Percentiles rank a stretch among this genome's conserved stretches.
phyloP scores from a whole-genome alignment of 371 early-diverging fungal genomes.

The Apophysomyces variabilis region DNA sequence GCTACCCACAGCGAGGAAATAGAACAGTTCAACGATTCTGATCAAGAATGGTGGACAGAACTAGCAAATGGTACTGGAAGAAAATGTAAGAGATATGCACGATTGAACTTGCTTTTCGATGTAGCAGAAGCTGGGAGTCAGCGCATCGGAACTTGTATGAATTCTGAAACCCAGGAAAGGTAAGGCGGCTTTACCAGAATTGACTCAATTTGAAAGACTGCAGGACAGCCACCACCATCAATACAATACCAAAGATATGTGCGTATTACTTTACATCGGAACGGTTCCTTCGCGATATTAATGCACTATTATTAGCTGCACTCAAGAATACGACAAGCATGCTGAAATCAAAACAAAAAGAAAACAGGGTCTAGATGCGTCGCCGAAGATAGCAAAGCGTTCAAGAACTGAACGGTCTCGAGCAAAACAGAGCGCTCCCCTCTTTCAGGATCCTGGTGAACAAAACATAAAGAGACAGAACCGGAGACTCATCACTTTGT shows the following conservation, averaged over 20 bases:
- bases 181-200: not conserved
- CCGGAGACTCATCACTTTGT: too few species aligned
- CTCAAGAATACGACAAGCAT: not conserved
- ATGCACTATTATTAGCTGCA: not conserved
- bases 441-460: not conserved
- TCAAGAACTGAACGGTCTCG: not conserved
- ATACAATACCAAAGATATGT: slow-evolving; percentile 1
- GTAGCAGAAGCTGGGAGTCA: not conserved
- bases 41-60: not conserved
- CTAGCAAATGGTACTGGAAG: not conserved
- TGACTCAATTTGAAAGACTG: not conserved
- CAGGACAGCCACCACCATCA: not conserved
- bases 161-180: too few species aligned
- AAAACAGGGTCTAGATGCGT: not conserved
- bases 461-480: too few species aligned
- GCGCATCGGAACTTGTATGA: not conserved
- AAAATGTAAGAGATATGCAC: too few species aligned
- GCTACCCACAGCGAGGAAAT: not conserved
- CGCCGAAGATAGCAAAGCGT: not conserved
- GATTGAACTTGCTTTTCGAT: too few species aligned
- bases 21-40: not conserved
- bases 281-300: not conserved
- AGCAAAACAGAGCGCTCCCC: not conserved
- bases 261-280: not conserved
- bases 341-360: not conserved